Conservation (phyloP, 345 rosid genomes). For the Iberis pinnata region DNA sequence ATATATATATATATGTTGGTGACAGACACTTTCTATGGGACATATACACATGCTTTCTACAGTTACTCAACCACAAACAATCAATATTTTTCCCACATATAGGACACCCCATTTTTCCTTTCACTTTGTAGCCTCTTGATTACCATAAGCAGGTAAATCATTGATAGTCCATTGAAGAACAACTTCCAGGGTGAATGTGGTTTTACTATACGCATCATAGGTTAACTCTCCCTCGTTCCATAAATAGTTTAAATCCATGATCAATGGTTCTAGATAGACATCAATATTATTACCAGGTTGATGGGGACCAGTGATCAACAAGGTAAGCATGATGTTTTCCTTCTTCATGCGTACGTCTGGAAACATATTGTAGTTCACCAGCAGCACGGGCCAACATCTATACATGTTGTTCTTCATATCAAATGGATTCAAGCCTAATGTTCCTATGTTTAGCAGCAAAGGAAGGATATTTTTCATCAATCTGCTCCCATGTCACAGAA, state of each 20-base stretch:
- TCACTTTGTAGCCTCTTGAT: background rate
- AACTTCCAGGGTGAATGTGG: no score
- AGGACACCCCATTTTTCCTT: background rate
- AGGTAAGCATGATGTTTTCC: background rate
- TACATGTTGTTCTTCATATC: background rate
- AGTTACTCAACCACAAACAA: background rate
- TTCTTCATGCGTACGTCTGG: background rate
- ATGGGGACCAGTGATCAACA: background rate
- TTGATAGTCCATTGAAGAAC: no score
- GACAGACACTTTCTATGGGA: background rate
- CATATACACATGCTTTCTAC: background rate
- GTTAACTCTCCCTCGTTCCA: background rate
- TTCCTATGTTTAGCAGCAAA: background rate
- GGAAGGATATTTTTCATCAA: background rate
- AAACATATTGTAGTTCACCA: background rate
- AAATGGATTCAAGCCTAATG: background rate
- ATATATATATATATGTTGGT: background rate
- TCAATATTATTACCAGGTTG: background rate
- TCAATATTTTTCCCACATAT: background rate
- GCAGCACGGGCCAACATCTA: background rate
- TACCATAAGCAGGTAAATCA: background rate
- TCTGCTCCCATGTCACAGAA: background rate
- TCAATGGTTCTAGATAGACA: background rate
- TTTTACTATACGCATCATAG: background rate
- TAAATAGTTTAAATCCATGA: background rate